A percentile compares a stretch with the other conserved stretches of the same genome.
Conservation (phyloP, 495 filamentous ascomycete genomes). For the Hypoxylon subgilvum region DNA sequence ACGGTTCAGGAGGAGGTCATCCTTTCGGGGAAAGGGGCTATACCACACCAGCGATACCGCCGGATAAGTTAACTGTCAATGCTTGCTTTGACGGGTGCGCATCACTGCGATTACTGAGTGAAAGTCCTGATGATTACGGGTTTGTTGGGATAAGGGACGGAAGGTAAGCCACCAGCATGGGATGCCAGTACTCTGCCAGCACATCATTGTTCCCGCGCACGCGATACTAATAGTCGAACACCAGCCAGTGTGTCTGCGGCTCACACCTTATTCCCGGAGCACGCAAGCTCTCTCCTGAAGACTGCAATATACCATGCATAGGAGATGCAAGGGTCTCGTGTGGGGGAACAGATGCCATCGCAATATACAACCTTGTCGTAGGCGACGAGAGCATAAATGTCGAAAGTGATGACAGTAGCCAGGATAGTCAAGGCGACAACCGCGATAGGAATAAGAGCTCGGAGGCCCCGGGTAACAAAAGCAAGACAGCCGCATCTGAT, state of each 20-base stretch:
- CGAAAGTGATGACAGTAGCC: not conserved
- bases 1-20: not conserved
- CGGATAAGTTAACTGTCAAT: constrained; percentile 16
- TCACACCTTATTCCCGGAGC: constrained; percentile 14
- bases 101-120: not conserved
- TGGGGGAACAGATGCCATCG: constrained; percentile 23
- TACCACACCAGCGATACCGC: not conserved
- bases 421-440: not conserved
- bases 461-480: not conserved
- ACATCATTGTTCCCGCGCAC: not conserved
- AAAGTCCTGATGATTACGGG: constrained; percentile 2
- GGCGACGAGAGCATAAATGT: not conserved
- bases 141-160: constrained; percentile 27
- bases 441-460: not conserved
- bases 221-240: not conserved
- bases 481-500: not conserved
- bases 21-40: constrained; percentile 22
- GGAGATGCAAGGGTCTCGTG: constrained; percentile 25
- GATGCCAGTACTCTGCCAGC: not conserved
- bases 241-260: constrained; percentile 30
- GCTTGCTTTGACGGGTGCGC: constrained; percentile 25
- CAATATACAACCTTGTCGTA: constrained; percentile 15
- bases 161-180: constrained; percentile 13
- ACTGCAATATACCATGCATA: constrained; percentile 24
- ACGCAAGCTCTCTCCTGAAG: constrained; percentile 13